phyloP scores from a whole-genome alignment of 1,284 basidiomycete genomes.

The Microstroma glucosiphilum region DNA sequence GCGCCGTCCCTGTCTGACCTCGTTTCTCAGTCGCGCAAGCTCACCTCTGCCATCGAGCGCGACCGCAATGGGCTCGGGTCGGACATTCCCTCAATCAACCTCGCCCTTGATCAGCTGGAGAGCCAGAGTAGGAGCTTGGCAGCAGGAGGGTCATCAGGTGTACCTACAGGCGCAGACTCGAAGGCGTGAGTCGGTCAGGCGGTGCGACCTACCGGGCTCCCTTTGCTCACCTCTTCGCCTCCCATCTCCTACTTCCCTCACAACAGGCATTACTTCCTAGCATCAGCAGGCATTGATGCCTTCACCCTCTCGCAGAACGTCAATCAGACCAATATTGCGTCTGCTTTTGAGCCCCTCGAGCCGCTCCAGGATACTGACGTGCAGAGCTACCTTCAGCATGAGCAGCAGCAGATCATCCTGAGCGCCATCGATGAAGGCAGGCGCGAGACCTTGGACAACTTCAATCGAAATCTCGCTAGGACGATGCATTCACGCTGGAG shows the following conservation, averaged over 20 bases:
- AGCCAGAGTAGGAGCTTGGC: conserved; percentile 58
- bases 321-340: conserved; percentile 69
- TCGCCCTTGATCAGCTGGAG: conserved; percentile 86
- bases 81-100: conserved; percentile 74
- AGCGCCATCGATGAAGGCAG: conserved; percentile 85
- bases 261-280: conserved; percentile 59
- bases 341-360: conserved; percentile 82
- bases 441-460: conserved; percentile 75
- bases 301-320: conserved; percentile 71
- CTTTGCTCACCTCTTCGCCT: not conserved
- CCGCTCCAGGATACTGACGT: conserved; percentile 85
- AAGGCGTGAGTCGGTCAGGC: not conserved
- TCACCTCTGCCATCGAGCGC: conserved; percentile 19
- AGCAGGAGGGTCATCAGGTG: conserved; percentile 25
- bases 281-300: conserved; percentile 82
- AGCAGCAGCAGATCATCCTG: conserved; percentile 87
- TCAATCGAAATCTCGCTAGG: conserved; percentile 71
- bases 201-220: not conserved
- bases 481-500: conserved; percentile 79
- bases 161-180: conserved; percentile 10
- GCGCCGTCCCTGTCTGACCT: conserved; percentile 33
- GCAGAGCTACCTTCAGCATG: conserved; percentile 76
- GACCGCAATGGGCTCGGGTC: conserved; percentile 11
- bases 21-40: conserved; percentile 44
- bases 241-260: not conserved